A percentile compares a stretch with the other conserved stretches of the same genome.
Evolutionary conservation across 2,329 filamentous ascomycete species (phyloP).

Genomic region (Nothopassalora personata): DNA sequence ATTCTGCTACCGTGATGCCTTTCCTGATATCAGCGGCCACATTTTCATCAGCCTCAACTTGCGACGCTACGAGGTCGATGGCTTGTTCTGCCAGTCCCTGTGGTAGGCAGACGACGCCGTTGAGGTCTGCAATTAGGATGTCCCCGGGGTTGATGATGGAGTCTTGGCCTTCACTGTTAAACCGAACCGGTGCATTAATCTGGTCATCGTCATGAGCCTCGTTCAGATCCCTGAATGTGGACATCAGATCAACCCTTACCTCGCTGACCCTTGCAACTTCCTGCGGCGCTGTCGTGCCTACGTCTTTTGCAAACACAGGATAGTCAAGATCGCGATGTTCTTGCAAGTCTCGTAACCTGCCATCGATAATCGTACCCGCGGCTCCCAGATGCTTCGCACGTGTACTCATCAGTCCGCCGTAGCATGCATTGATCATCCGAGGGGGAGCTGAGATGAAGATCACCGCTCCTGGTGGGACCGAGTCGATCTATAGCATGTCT

Average conservation of each 20-base stretch:
- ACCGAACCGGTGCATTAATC: constrained; percentile 31
- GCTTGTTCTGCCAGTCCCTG: constrained; percentile 23
- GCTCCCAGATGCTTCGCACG: constrained; percentile 44
- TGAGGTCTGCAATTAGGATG: constrained; percentile 35
- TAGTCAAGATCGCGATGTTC: constrained; percentile 49
- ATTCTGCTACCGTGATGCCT: constrained; percentile 22
- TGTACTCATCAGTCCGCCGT: constrained; percentile 51
- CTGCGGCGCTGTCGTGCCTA: constrained; percentile 32
- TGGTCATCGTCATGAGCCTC: neutral
- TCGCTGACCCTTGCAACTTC: constrained; percentile 31
- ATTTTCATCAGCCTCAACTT: constrained; percentile 30
- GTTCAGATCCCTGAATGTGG: neutral
- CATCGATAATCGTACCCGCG: constrained; percentile 49
- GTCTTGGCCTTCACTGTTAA: constrained; percentile 30
- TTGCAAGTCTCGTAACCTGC: constrained; percentile 49
- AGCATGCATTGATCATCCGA: constrained; percentile 47
- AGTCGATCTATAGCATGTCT: constrained; percentile 41
- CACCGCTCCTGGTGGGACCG: constrained; percentile 43
- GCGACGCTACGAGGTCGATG: constrained; percentile 27
- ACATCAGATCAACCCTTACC: constrained; percentile 6
- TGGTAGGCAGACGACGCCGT: constrained; percentile 36
- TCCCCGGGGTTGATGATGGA: constrained; percentile 34
- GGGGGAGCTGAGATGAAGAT: constrained; percentile 49
- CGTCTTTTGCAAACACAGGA: constrained; percentile 37
- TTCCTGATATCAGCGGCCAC: constrained; percentile 26